Evolutionary conservation across 2,329 filamentous ascomycete genomes (phyloP), one percentile per base, ranked within the genome.

Genomic region (Verticillium albo-atrum): DNA sequence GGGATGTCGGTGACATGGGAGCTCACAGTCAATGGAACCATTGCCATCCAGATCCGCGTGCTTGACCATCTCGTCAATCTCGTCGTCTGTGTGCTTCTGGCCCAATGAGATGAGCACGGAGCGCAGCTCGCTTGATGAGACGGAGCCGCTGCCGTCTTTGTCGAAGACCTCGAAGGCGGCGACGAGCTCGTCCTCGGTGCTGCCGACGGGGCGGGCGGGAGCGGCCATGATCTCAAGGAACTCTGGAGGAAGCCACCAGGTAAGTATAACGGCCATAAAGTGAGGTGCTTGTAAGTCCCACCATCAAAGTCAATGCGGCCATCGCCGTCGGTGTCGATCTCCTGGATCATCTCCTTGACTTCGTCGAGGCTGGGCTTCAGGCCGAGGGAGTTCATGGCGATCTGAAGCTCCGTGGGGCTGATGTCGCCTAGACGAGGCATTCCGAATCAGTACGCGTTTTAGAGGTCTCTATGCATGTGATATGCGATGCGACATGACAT

Each of bases 31-130:
- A 27, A 64, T 64, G 20, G 62, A 64, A 20, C 62, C 62, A 37
- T 64, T 64, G 55, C 62, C 61, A 34, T 64, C 62, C 50, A 64
- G 57, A 25, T 64, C 62, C 47, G 62, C 62, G 26, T 63, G 61
- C 34, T 32, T 63, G 32, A 64, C 62, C 62, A 64, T 64, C 55
- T 64, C 62, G 57, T 64, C 62, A 55, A 64, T 64, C 61, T 64
- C 62, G 55, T 64, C 62, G 37, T 64, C 62, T 23, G 62, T 61
- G 54, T 61, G 59, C 57, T 59, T 61, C 62, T 64, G 61, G n/a
- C 62, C 62, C 27, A 64, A 59, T 25, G 62, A 64, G 53, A 63
- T 55, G 27, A 64, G 61, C 34, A 64, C 62, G 58, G 62, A 61
- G 35, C 62, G 62, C 57, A 64, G 57, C 58, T 64, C 62, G 32